Conservation (phyloP, 2,329 filamentous ascomycete genomes). For the Chaetomium strumarium region DNA sequence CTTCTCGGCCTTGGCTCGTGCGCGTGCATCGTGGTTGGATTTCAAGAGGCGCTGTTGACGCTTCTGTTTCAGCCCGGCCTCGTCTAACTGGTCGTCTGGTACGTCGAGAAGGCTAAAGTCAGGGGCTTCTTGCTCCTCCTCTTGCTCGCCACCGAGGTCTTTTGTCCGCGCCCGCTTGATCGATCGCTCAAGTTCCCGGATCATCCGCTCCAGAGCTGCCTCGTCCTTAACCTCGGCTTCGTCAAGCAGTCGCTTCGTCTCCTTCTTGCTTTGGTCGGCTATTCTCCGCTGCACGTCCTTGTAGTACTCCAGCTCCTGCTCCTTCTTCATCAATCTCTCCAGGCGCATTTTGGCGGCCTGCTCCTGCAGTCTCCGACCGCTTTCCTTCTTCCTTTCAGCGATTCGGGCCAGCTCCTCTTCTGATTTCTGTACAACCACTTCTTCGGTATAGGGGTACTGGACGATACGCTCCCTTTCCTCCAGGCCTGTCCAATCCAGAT, state of each 20-base stretch:
- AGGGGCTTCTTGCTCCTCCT: constrained; percentile 75
- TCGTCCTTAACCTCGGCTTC: constrained; percentile 92
- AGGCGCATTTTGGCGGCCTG: constrained; percentile 96
- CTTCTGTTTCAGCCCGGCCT: constrained; percentile 86
- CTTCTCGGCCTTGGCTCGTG: constrained; percentile 93
- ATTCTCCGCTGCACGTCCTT: constrained; percentile 72
- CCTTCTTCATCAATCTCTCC: constrained; percentile 91
- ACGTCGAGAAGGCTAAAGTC: constrained; percentile 84
- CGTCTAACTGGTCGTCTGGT: constrained; percentile 88
- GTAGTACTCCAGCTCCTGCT: constrained; percentile 92
- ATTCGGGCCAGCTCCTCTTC: constrained; percentile 87
- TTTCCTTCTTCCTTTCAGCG: constrained; percentile 92
- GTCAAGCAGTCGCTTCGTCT: constrained; percentile 78
- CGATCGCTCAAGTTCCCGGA: constrained; percentile 85
- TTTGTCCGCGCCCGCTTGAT: constrained; percentile 89
- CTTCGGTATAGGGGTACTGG: constrained; percentile 91
- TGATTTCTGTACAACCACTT: constrained; percentile 82
- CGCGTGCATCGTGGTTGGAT: constrained; percentile 86
- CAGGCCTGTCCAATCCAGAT: constrained; percentile 84
- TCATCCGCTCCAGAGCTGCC: constrained; percentile 70
- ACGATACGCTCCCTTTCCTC: constrained; percentile 85
- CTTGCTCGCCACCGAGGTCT: constrained; percentile 76
- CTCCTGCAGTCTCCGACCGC: constrained; percentile 82
- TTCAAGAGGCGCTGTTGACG: constrained; percentile 89
- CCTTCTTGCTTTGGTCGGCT: constrained; percentile 79